These are phyloP conservation scores for Tetraselmis chui DNA, from an alignment of 139 green algal species.

Conservation along the genomic window DNA sequence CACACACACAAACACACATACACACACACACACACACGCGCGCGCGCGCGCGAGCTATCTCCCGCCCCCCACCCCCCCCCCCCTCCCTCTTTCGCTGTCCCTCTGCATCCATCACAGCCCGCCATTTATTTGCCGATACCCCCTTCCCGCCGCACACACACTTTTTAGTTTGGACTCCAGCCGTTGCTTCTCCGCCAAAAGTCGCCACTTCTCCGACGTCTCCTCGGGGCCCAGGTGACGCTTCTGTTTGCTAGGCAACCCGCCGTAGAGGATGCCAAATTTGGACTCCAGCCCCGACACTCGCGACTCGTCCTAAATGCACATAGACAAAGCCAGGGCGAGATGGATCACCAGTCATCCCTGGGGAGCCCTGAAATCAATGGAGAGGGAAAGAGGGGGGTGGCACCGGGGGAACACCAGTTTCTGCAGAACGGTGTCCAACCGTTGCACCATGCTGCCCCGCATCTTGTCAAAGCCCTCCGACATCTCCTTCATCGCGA, in stretches of 20 bases:
- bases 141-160: no score
- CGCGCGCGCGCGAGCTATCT: no score
- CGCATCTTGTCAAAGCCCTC: not conserved
- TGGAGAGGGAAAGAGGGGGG: not conserved
- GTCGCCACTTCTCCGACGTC: not conserved
- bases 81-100: no score
- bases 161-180: not conserved
- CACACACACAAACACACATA: no score
- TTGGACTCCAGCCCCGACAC: not conserved
- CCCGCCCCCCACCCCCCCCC: no score
- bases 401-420: not conserved
- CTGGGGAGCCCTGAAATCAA: no score
- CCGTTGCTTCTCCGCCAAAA: not conserved
- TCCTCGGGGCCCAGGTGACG: not conserved
- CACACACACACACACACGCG: no score
- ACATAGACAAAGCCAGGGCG: no score
- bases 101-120: no score
- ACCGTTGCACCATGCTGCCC: not conserved
- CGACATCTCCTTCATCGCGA: not conserved
- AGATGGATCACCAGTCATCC: no score
- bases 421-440: not conserved
- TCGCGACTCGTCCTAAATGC: not conserved
- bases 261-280: not conserved
- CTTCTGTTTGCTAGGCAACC: no score
- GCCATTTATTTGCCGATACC: no score